A percentile compares a stretch with the other conserved stretches of the same genome.
phyloP scores from a whole-genome alignment of 2,329 filamentous ascomycete genomes.

The Aspergillus tanneri region DNA sequence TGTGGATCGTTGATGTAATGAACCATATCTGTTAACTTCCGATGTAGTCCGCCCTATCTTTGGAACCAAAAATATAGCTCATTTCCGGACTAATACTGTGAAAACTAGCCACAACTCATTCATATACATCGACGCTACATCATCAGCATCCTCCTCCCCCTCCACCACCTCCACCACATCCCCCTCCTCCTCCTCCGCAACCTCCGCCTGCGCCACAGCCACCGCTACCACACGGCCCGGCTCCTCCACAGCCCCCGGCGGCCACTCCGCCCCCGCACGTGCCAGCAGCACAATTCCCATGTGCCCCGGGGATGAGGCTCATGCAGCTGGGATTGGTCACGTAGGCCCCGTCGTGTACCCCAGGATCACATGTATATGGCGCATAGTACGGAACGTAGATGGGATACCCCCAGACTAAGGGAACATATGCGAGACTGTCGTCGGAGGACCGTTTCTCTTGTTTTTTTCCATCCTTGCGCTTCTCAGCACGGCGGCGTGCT shows the following conservation, averaged over 20 bases:
- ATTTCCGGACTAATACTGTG: too few relatives aligned
- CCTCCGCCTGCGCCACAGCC: conserved; percentile 49
- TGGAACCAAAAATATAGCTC: too few relatives aligned
- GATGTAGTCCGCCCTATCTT: too few relatives aligned
- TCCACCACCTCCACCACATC: conserved; percentile 12
- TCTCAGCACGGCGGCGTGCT: conserved; percentile 33
- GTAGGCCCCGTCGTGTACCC: conserved; percentile 44
- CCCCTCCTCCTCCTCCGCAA: conserved; percentile 22
- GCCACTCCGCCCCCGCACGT: conserved; percentile 46
- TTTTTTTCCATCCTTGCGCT: conserved; percentile 31
- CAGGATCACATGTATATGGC: conserved; percentile 49
- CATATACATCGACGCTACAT: conserved; percentile 8
- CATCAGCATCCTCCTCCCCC: conserved; percentile 12
- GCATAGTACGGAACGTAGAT: conserved; percentile 47
- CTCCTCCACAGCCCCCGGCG: conserved; percentile 43
- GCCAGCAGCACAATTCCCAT: conserved; percentile 51
- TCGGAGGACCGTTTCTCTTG: conserved; percentile 25
- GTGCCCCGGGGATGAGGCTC: conserved; percentile 38
- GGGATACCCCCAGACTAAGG: conserved; percentile 48
- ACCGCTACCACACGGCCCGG: conserved; percentile 42
- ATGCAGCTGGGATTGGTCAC: conserved; percentile 48
- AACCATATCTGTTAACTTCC: too few relatives aligned
- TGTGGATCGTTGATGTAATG: background rate
- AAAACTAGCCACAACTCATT: background rate
- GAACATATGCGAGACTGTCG: conserved; percentile 29